These are phyloP conservation scores for Vanilla planifolia DNA, from an alignment of 106 monocot genomes.

Conservation along the genomic window DNA sequence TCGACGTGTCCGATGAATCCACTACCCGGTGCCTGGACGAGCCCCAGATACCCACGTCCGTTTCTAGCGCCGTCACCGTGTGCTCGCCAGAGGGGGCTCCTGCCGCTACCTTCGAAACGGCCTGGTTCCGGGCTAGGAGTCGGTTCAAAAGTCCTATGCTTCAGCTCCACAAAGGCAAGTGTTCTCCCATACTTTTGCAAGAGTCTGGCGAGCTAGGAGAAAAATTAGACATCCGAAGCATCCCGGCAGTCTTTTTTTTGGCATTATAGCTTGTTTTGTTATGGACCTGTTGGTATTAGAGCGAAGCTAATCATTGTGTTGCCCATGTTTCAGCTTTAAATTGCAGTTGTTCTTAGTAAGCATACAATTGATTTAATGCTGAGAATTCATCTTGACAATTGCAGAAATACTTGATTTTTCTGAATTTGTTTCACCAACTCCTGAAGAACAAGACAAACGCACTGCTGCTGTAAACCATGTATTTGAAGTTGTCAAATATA, in stretches of 20 bases:
- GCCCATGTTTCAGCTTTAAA: neutral
- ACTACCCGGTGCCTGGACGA: neutral
- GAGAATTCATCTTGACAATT: conserved; percentile 16
- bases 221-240: too few species aligned
- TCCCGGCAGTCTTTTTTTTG: neutral
- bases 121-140: conserved; percentile 54
- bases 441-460: conserved; percentile 79
- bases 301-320: too few species aligned
- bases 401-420: conserved; percentile 95
- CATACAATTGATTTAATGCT: conserved; percentile 10
- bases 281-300: neutral
- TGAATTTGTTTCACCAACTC: conserved; percentile 75
- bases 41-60: neutral
- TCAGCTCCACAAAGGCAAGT: conserved; percentile 67
- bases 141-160: conserved; percentile 70
- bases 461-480: conserved; percentile 55
- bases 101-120: conserved; percentile 17
- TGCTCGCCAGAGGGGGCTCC: neutral
- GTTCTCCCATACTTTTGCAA: too few species aligned
- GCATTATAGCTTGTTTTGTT: too few species aligned
- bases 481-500: conserved; percentile 77
- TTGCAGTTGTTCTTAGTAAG: neutral
- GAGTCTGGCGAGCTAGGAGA: too few species aligned
- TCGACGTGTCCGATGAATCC: conserved; percentile 29
- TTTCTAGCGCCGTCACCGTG: neutral